These are phyloP conservation scores for Leishmania arabica DNA, from an alignment of 208 protist genomes.

Conservation along the genomic window DNA sequence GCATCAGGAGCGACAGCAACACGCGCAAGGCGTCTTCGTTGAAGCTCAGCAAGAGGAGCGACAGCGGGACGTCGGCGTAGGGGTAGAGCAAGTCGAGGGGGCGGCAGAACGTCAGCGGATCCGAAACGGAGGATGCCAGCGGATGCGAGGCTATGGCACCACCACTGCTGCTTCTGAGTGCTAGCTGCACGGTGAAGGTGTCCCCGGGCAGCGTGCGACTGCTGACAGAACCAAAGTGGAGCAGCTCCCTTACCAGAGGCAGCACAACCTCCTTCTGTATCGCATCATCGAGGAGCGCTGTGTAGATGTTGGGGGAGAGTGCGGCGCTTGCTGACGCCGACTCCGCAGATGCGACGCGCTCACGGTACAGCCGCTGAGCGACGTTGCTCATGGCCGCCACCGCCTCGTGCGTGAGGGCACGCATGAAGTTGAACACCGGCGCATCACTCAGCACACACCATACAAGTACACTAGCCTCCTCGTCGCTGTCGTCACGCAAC, in stretches of 20 bases:
- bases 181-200: slow-evolving; percentile 29
- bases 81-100: slow-evolving; percentile 50
- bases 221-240: slow-evolving; percentile 15
- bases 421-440: slow-evolving; percentile 62
- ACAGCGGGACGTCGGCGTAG: slow-evolving; percentile 50
- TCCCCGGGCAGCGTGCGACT: slow-evolving; percentile 33
- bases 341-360: background rate
- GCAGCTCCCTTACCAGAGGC: slow-evolving; percentile 33
- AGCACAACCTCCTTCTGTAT: slow-evolving; percentile 29
- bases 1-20: slow-evolving; percentile 66
- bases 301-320: slow-evolving; percentile 1
- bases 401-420: slow-evolving; percentile 42
- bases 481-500: background rate
- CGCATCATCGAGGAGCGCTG: slow-evolving; percentile 13
- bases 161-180: slow-evolving; percentile 10
- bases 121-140: slow-evolving; percentile 16
- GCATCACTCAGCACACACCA: slow-evolving; percentile 52
- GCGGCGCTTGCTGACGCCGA: background rate
- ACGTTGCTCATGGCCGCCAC: slow-evolving; percentile 35
- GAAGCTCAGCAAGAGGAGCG: slow-evolving; percentile 66
- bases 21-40: slow-evolving; percentile 64
- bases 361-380: slow-evolving; percentile 20
- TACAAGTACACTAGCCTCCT: slow-evolving; percentile 33
- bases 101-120: slow-evolving; percentile 35
- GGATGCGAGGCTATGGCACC: slow-evolving; percentile 6